Conservation (phyloP, 768 basidiomycete genomes). For the Sarcomyxa edulis region DNA sequence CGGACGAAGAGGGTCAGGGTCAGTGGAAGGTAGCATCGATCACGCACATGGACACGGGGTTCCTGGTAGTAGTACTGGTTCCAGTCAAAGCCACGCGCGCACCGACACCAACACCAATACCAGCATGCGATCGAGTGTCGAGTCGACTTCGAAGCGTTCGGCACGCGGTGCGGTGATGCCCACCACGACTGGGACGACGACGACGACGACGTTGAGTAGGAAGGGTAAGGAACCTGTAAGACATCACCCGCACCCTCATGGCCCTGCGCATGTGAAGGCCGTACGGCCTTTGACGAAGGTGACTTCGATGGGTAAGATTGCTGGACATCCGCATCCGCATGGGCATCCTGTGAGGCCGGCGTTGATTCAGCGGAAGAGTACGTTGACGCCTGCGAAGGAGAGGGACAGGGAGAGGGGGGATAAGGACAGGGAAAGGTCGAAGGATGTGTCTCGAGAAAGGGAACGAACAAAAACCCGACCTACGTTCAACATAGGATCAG, state of each 20-base stretch:
- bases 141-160: background rate
- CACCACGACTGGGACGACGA: conserved; percentile 3
- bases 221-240: background rate
- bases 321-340: no score
- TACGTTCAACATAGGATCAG: conserved; percentile 56
- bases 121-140: background rate
- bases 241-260: no score
- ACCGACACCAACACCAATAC: conserved; percentile 3
- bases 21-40: background rate
- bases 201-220: conserved; percentile 7
- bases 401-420: no score
- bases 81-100: background rate
- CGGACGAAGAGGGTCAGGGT: no score
- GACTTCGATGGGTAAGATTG: no score
- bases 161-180: background rate
- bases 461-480: conserved; percentile 17
- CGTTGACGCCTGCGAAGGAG: no score
- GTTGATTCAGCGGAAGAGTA: no score
- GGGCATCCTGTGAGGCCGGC: no score
- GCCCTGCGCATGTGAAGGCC: no score
- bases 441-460: no score
- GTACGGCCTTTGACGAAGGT: no score
- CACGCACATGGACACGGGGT: background rate
- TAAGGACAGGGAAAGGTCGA: no score
- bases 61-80: background rate